phyloP scores from a whole-genome alignment of 169 alveolate species.

The Ichthyophthirius multifiliis region DNA sequence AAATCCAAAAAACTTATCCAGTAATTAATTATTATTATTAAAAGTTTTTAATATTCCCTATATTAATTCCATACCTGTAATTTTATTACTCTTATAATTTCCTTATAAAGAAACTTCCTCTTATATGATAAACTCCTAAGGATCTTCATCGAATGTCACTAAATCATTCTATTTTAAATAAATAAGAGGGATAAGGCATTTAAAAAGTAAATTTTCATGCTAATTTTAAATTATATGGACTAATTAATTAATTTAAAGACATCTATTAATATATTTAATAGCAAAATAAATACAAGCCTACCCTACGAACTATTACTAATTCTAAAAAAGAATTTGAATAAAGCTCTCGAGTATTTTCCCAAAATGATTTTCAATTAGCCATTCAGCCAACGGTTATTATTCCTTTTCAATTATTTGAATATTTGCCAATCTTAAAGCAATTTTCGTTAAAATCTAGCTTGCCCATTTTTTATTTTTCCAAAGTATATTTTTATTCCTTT shows the following conservation, averaged over 20 bases:
- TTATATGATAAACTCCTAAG: too few species aligned
- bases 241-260: background rate
- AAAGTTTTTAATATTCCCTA: too few species aligned
- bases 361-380: background rate
- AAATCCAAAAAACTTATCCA: too few species aligned
- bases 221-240: constrained; percentile 12
- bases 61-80: too few species aligned
- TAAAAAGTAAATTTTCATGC: constrained; percentile 19
- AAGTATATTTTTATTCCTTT: constrained; percentile 20
- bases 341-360: constrained; percentile 8
- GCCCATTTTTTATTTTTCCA: constrained; percentile 51
- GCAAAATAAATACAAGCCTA: constrained; percentile 31
- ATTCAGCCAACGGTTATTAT: constrained; percentile 9
- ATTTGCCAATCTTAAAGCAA: constrained; percentile 34
- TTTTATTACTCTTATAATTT: too few species aligned
- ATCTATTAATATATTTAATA: constrained; percentile 14
- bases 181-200: constrained; percentile 33
- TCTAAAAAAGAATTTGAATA: background rate
- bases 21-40: too few species aligned
- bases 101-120: too few species aligned
- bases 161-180: constrained; percentile 36
- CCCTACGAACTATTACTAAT: constrained; percentile 29
- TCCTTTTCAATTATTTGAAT: constrained; percentile 28
- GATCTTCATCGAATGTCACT: too few species aligned
- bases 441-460: constrained; percentile 10